phyloP scores from a whole-genome alignment of 2,329 filamentous ascomycete genomes.

The Coniochaeta sp. region DNA sequence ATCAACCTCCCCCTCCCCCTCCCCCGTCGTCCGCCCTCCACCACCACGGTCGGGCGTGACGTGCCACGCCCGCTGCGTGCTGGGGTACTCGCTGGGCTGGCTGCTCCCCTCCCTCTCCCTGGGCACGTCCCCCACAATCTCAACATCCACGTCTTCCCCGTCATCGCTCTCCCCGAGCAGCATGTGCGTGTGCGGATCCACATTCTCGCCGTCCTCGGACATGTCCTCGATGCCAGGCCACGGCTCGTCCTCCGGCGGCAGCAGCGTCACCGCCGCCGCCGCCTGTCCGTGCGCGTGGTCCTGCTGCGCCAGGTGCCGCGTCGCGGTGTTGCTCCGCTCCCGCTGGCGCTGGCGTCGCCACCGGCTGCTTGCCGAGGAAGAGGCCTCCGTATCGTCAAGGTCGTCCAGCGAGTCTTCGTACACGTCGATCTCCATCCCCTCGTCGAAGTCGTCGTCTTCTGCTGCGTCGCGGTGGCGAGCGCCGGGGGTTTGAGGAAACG shows the following conservation, averaged over 20 bases:
- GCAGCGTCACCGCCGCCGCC: too few relatives aligned
- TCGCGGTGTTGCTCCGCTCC: not conserved
- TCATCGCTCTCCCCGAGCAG: constrained; percentile 4
- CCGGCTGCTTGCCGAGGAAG: too few relatives aligned
- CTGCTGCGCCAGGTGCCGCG: constrained; percentile 5
- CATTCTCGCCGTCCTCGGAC: constrained; percentile 44
- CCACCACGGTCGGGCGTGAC: not conserved
- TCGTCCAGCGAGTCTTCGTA: constrained; percentile 25
- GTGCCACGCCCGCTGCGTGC: constrained; percentile 29
- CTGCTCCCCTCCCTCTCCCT: constrained; percentile 33
- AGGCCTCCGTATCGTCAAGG: constrained; percentile 22
- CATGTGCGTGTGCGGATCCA: constrained; percentile 31
- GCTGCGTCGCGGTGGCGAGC: not conserved
- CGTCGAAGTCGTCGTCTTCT: constrained; percentile 16
- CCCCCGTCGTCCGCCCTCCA: constrained; percentile 1
- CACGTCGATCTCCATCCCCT: constrained; percentile 18
- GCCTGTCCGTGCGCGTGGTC: constrained; percentile 7
- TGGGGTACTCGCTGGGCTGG: constrained; percentile 49
- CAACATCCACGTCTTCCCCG: constrained; percentile 5
- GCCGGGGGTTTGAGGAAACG: constrained; percentile 8
- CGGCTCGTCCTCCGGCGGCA: constrained; percentile 45
- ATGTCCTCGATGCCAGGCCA: constrained; percentile 51
- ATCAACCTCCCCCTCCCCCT: not conserved
- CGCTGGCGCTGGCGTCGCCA: constrained; percentile 9
- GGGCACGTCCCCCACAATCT: constrained; percentile 7